Evolutionary conservation across 305 asterid genomes (phyloP).

Genomic region (Fraxinus platypoda): DNA sequence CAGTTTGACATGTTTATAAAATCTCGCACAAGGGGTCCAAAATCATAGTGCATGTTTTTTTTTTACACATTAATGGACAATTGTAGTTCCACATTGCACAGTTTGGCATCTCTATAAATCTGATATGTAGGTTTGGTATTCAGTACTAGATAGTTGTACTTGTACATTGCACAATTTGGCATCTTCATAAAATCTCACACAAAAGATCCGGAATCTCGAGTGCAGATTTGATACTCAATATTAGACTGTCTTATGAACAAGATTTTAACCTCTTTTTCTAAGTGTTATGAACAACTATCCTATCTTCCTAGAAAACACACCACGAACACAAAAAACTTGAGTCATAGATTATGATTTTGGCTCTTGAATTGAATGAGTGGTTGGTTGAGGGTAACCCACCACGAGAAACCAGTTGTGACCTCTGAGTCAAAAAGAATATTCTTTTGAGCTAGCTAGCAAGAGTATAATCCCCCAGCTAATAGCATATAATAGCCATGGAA

Average conservation of each 20-base stretch:
- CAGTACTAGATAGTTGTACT: background rate
- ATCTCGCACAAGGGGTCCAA: background rate
- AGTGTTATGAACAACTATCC: background rate
- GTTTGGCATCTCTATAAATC: background rate
- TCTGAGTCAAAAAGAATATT: background rate
- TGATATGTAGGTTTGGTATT: background rate
- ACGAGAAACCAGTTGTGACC: background rate
- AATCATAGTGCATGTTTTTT: background rate
- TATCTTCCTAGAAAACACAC: background rate
- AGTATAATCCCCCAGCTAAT: background rate
- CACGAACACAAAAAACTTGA: background rate
- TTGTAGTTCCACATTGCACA: background rate
- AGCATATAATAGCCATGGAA: background rate
- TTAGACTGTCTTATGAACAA: background rate
- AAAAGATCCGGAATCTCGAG: background rate
- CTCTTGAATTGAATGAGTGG: background rate
- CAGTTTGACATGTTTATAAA: background rate
- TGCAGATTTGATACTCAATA: background rate
- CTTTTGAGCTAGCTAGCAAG: background rate
- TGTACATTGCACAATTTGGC: slow-evolving; percentile 3
- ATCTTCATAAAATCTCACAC: background rate
- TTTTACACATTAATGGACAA: background rate
- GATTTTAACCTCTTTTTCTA: background rate
- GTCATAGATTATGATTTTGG: background rate
- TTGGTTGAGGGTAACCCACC: background rate